Conservation (phyloP, 2,329 filamentous ascomycete species). For the Coniochaeta prunicola region DNA sequence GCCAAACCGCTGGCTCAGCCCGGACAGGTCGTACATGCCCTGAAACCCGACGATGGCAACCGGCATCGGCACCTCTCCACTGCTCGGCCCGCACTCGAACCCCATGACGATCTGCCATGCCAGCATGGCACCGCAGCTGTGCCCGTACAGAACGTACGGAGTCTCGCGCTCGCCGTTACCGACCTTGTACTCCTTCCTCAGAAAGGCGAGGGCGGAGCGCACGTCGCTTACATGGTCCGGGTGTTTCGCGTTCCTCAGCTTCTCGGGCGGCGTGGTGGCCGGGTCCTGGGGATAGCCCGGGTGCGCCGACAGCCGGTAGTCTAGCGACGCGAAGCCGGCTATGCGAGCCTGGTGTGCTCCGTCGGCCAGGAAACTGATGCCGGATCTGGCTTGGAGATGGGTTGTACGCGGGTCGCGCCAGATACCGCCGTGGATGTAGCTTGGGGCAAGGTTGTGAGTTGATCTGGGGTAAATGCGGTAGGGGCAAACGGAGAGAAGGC, state of each 20-base stretch:
- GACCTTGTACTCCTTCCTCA: conserved; percentile 38
- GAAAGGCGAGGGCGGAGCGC: conserved; percentile 37
- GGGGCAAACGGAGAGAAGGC: neutral
- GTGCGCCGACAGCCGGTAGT: conserved; percentile 55
- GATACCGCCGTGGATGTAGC: conserved; percentile 54
- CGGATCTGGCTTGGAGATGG: conserved; percentile 35
- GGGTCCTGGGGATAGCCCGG: conserved; percentile 38
- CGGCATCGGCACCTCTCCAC: conserved; percentile 4
- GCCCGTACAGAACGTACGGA: conserved; percentile 50
- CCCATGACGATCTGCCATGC: conserved; percentile 51
- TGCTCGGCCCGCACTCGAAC: conserved; percentile 6
- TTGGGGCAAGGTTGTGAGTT: neutral
- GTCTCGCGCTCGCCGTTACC: conserved; percentile 9
- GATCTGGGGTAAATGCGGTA: neutral
- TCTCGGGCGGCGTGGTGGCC: conserved; percentile 21
- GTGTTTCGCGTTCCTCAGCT: conserved; percentile 35
- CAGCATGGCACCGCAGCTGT: conserved; percentile 58
- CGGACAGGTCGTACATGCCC: conserved; percentile 20
- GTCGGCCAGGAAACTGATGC: conserved; percentile 32
- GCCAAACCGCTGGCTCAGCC: conserved; percentile 22
- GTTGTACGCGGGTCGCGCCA: conserved; percentile 52
- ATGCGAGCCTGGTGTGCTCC: conserved; percentile 27
- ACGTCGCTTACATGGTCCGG: conserved; percentile 57
- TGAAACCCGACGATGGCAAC: conserved; percentile 14
- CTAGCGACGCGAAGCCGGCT: conserved; percentile 55